Base-by-base conservation (phyloP, 768 basidiomycete genomes). In the Phaeolepiota aurea region DNA sequence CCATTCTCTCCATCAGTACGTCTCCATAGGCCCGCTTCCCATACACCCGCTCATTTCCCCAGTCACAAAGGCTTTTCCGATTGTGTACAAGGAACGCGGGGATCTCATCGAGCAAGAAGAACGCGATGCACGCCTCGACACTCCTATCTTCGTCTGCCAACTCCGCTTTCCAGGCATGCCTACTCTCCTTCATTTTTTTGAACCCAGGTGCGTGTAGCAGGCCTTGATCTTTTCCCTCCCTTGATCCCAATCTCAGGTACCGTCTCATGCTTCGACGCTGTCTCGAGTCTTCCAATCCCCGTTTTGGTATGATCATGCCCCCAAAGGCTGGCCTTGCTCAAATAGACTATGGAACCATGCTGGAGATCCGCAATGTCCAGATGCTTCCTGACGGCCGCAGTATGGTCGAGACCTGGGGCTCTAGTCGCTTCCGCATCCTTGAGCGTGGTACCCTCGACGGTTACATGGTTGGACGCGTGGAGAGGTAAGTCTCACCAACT, bases 261-360 rank as follows among this genome's bases (percentile, higher is more conserved):
- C 83, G 94, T 4, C 72, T 98, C 38, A 97, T 98, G 94, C 82
- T 98, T 40, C 85, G 94, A 16, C 80, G 94, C n/a, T 91, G 87
- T 56, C 80, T 97, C 43, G 82, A 89, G 51, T 77, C 73, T 12
- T 67, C 76, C 3, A 65, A 65, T 32, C 87, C 87, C n/a, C 69
- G 71, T 16, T 96, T 98, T 59, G 94, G 94, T 25, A 97, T 97
- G 88, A 75, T 96, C 53, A 81, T 94, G 65, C 81, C 87, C 22
- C 60, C 69, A 3, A 59, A 62, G 52, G 37, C 71, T 45, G 58
- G 76, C 38, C 53, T 48, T 7, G 42, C 58, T 3, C 68, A 72
- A 23, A 59, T 67, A 49, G 81, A 89, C 44, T 99, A 85, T 60
- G 94, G 94, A 3, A 98, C 92, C 30, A 93, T 97, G 82, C 73